phyloP scores from a whole-genome alignment of 768 basidiomycete species.

The Cyclocybe cylindracea region DNA sequence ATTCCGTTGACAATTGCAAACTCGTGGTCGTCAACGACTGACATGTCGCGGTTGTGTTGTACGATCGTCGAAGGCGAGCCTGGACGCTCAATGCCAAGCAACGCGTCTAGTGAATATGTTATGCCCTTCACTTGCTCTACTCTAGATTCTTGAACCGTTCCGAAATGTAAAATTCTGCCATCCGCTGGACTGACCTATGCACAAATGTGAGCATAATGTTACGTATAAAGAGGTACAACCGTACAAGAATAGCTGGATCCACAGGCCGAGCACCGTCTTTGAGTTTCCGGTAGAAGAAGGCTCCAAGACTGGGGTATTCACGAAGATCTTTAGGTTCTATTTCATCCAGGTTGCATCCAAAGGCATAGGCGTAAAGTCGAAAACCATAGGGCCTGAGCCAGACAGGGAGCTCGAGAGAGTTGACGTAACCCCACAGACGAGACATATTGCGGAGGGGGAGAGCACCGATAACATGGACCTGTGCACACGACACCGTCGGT shows the following conservation, averaged over 20 bases:
- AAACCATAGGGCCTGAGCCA: conserved; percentile 95
- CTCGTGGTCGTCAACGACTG: conserved; percentile 77
- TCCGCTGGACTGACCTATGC: conserved; percentile 90
- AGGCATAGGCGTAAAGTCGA: conserved; percentile 81
- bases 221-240: not conserved
- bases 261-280: conserved; percentile 83
- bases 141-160: conserved; percentile 71
- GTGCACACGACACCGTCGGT: not conserved
- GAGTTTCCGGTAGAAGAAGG: conserved; percentile 92
- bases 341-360: conserved; percentile 94
- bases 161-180: conserved; percentile 90
- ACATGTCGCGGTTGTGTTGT: conserved; percentile 49
- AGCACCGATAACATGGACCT: conserved; percentile 97
- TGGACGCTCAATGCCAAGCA: conserved; percentile 76
- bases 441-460: conserved; percentile 93
- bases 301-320: conserved; percentile 85
- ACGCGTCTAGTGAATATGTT: conserved; percentile 92
- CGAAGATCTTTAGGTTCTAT: conserved; percentile 77
- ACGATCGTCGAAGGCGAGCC: conserved; percentile 43
- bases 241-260: conserved; percentile 69
- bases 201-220: not conserved
- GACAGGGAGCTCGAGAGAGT: conserved; percentile 88
- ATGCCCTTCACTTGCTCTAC: conserved; percentile 99
- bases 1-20: conserved; percentile 98
- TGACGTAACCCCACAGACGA: conserved; percentile 96